A percentile compares a stretch with the other conserved stretches of the same genome.
phyloP scores from a whole-genome alignment of 2,329 filamentous ascomycete genomes.

The Chrysoporthe puriensis region DNA sequence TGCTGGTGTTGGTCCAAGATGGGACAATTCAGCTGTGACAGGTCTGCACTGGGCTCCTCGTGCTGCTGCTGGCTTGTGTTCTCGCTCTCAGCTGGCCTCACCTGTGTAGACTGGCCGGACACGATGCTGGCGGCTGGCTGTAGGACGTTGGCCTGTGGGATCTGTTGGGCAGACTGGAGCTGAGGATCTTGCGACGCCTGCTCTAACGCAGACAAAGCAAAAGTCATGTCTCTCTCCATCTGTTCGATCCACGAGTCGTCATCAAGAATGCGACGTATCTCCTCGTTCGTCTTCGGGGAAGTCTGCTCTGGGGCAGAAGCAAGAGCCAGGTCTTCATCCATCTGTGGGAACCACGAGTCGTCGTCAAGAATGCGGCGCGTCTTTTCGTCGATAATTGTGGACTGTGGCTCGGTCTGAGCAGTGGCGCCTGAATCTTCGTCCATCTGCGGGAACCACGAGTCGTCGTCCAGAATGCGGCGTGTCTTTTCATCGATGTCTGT shows the following conservation, averaged over 20 bases:
- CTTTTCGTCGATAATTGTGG: background rate
- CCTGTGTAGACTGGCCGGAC: background rate
- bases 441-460: background rate
- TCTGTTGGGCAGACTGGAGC: too few relatives aligned
- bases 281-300: background rate
- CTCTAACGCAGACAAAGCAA: too few relatives aligned
- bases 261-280: background rate
- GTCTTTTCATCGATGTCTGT: background rate
- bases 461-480: background rate
- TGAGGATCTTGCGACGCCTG: too few relatives aligned
- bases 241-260: background rate
- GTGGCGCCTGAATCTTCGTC: background rate
- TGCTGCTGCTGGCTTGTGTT: too few relatives aligned
- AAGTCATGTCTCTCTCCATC: background rate
- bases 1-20: background rate
- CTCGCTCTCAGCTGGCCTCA: too few relatives aligned
- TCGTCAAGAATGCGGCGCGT: background rate
- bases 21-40: too few relatives aligned
- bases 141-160: background rate
- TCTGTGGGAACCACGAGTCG: background rate
- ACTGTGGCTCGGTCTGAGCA: too few relatives aligned
- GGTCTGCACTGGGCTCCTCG: too few relatives aligned
- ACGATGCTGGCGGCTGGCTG: background rate
- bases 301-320: background rate
- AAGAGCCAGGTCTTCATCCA: background rate